phyloP scores from a whole-genome alignment of 2,329 filamentous ascomycete species.

The Fusarium neocosmosporiellum region DNA sequence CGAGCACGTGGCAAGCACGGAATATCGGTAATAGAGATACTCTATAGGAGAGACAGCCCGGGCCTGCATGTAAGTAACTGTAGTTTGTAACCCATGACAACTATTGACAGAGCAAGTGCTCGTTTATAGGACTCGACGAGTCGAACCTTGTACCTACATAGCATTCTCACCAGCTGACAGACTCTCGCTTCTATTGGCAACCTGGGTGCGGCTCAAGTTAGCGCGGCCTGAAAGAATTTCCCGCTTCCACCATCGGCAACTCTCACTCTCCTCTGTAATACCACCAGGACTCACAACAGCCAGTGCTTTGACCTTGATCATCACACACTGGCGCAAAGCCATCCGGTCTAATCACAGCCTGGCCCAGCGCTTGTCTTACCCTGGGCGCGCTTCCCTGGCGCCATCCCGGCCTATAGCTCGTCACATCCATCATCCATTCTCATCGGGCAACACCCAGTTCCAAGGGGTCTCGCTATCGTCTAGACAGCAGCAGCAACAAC shows the following conservation, averaged over 20 bases:
- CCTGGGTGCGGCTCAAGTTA: constrained; percentile 1
- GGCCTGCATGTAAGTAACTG: neutral
- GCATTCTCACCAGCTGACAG: neutral
- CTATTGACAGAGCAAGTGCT: neutral
- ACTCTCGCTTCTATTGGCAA: neutral
- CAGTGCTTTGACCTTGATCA: constrained; percentile 5
- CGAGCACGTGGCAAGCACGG: neutral
- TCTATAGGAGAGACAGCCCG: neutral
- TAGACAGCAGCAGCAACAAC: neutral
- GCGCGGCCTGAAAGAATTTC: constrained; percentile 1
- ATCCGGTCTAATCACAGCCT: constrained; percentile 4
- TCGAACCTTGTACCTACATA: neutral
- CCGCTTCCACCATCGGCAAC: neutral
- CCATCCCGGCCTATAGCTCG: constrained; percentile 17
- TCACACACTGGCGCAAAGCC: neutral
- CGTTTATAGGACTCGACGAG: neutral
- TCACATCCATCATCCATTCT: neutral
- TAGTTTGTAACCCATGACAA: neutral
- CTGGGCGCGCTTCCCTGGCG: constrained; percentile 19
- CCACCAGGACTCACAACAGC: neutral
- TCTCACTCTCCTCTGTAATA: neutral
- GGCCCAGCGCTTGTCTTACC: constrained; percentile 25
- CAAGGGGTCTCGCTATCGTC: neutral
- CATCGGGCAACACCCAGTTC: neutral
- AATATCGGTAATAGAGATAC: neutral